Evolutionary conservation across 192 early-diverging fungal species (phyloP), one percentile per base, ranked within the genome.

Genomic region (Gamsiella multidivaricata): DNA sequence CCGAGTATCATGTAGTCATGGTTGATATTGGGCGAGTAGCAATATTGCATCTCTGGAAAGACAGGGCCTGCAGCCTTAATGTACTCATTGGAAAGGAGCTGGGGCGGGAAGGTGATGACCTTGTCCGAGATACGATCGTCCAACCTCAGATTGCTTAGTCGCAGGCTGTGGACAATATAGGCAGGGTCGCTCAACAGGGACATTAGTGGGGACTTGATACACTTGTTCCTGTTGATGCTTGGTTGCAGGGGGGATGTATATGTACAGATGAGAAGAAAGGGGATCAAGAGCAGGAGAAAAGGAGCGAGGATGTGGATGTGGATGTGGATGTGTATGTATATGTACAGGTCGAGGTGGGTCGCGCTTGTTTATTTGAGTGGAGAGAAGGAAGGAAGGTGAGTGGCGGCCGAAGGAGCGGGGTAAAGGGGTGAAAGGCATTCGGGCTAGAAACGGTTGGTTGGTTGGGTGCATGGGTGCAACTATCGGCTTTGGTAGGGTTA

Each of bases 111-210:
- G 3, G 89, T 87, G 65, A 94, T 85, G 45, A 94, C 82, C n/a
- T 91, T 91, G 61, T 89, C 89, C 3, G 86, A 91, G 5, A 83
- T 82, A 12, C 89, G 86, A 73, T 94, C 93, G 70, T 91, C 91
- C 15, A 91, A 86, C 29, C 82, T 63, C 45, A 94, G 71, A 70
- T 91, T 91, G 58, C 90, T 87, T 12, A 94, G 83, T n/a, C 92
- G 88, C 47, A 92, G 85, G 69, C 88, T 87, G 70, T 94, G 91
- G 59, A 94, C 86, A 25, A 94, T 81, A 79, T 88, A 94, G 6
- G 86, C 81, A 22, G 90, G 86, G 83, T 93, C 91, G 41, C 87
- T 87, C 22, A 89, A 76, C 34, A 93, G 76, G 34, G 91, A 87
- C 91, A 93, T 93, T n/a, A n/a, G n/a, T n/a, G n/a, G n/a, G n/a